A percentile compares a stretch with the other conserved stretches of the same genome.
Evolutionary conservation across 768 basidiomycete species (phyloP).

Genomic region (Tricholoma terreum): DNA sequence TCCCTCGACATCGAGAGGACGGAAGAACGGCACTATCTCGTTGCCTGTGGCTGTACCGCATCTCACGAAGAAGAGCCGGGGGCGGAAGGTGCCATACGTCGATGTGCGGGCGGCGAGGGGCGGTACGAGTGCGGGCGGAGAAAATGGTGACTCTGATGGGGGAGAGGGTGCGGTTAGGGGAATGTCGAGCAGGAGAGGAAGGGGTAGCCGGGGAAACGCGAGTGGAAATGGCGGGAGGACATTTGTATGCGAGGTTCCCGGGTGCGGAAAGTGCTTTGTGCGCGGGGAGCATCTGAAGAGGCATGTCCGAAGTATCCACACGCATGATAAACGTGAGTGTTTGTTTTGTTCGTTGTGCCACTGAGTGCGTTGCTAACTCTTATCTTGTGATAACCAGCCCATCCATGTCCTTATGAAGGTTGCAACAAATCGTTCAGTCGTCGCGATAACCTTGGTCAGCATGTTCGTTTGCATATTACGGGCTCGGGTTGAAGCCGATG

Average conservation of each 20-base stretch:
- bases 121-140: slow-evolving; percentile 4
- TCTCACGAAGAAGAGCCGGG: slow-evolving; percentile 69
- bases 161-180: slow-evolving; percentile 6
- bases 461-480: slow-evolving; percentile 57
- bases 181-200: slow-evolving; percentile 11
- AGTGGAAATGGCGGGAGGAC: slow-evolving; percentile 42
- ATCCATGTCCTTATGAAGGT: slow-evolving; percentile 56
- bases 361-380: slow-evolving; percentile 10
- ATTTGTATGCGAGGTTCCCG: slow-evolving; percentile 75
- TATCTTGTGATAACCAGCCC: slow-evolving; percentile 39
- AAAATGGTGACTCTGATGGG: slow-evolving; percentile 9
- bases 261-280: slow-evolving; percentile 86
- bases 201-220: slow-evolving; percentile 33
- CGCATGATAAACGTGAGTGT: slow-evolving; percentile 85
- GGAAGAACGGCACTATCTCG: slow-evolving; percentile 16
- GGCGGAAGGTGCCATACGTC: slow-evolving; percentile 60
- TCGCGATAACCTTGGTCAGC: slow-evolving; percentile 75
- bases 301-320: slow-evolving; percentile 86
- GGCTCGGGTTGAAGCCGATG: slow-evolving; percentile 10
- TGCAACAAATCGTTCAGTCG: slow-evolving; percentile 74
- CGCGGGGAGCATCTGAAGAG: slow-evolving; percentile 89
- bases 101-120: slow-evolving; percentile 23
- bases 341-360: slow-evolving; percentile 1
- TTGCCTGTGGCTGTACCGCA: slow-evolving; percentile 64
- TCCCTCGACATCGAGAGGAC: not conserved